Evolutionary conservation across 2,329 filamentous ascomycete genomes (phyloP), one percentile per base, ranked within the genome.

Genomic region (Clonostachys byssicola): DNA sequence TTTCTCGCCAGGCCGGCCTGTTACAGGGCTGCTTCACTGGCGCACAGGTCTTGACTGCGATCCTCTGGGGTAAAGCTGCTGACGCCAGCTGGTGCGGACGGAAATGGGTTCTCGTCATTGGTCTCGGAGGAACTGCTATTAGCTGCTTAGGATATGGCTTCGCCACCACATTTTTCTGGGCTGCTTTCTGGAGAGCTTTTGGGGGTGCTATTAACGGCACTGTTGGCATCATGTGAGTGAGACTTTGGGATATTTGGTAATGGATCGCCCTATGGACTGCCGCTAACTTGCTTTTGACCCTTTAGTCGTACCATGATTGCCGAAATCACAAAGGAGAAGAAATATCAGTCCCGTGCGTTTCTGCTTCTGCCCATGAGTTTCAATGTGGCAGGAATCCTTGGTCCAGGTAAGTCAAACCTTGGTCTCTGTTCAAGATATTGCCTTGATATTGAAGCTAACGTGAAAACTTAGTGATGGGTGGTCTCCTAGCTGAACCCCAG

Each of bases 61-160:
- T 91, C 43, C 71, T 86, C 50, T 90, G 87, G 87, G 87, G 87
- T 1, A 75, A 85, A 33, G 72, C 85, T 4, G 77, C 80, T 2
- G 81, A 86, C 53, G 74, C 74, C 49, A 72, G 75, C 49, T 73
- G 70, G 64, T 69, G 77, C 47, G 87, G 87, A 0, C 73, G 87
- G 30, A 90, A 90, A 64, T 74, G 72, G 48, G 85, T 89, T 13
- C 73, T 91, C n/a, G 67, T 89, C 17, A 74, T 89, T 44, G 87
- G 87, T 0, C 65, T 89, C 36, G 64, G 83, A 12, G 86, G 87
- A 1, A 86, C 86, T 0, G 78, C 79, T 46, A 61, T 88, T 12
- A 85, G 84, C 6, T 83, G 80, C 52, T 56, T 91, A 14, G 87
- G 87, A 0, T 88, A 89, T 58, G 87, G 86, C 0, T 90, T 91